Evolutionary conservation across 768 basidiomycete species (phyloP).

Genomic region (Mycena alexandri): DNA sequence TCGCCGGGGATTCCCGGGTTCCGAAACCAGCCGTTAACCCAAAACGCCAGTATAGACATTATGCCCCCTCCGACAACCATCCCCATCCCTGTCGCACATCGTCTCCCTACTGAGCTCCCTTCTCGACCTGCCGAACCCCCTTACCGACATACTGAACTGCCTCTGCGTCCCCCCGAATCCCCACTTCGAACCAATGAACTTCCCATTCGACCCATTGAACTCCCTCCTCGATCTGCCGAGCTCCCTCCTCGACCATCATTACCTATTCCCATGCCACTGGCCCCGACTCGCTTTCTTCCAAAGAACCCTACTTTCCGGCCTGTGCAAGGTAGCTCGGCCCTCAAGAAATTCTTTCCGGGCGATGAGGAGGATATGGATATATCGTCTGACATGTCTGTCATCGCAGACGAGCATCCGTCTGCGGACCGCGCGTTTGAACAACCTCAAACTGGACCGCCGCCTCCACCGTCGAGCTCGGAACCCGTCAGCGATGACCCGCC

Average conservation of each 20-base stretch:
- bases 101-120: slow-evolving; percentile 23
- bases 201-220: slow-evolving; percentile 8
- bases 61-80: slow-evolving; percentile 49
- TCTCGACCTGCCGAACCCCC: slow-evolving; percentile 11
- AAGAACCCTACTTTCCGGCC: slow-evolving; percentile 76
- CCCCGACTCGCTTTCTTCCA: slow-evolving; percentile 40
- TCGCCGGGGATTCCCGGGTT: not conserved
- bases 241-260: slow-evolving; percentile 23
- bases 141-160: too few relatives aligned
- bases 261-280: slow-evolving; percentile 24
- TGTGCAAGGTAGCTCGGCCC: slow-evolving; percentile 66
- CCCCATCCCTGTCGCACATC: slow-evolving; percentile 41
- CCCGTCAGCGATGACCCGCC: slow-evolving; percentile 16
- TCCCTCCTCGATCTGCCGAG: slow-evolving; percentile 13
- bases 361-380: slow-evolving; percentile 79
- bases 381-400: slow-evolving; percentile 40
- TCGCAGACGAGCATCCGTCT: slow-evolving; percentile 25
- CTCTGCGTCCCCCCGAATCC: too few relatives aligned
- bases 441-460: not conserved
- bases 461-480: not conserved
- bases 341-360: slow-evolving; percentile 86
- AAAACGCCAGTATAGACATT: slow-evolving; percentile 39
- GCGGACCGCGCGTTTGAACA: slow-evolving; percentile 7
- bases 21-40: slow-evolving; percentile 26
- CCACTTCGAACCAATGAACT: too few relatives aligned